Evolutionary conservation across 768 basidiomycete genomes (phyloP), one percentile per base, ranked within the genome.

Genomic region (Galerina marginata): DNA sequence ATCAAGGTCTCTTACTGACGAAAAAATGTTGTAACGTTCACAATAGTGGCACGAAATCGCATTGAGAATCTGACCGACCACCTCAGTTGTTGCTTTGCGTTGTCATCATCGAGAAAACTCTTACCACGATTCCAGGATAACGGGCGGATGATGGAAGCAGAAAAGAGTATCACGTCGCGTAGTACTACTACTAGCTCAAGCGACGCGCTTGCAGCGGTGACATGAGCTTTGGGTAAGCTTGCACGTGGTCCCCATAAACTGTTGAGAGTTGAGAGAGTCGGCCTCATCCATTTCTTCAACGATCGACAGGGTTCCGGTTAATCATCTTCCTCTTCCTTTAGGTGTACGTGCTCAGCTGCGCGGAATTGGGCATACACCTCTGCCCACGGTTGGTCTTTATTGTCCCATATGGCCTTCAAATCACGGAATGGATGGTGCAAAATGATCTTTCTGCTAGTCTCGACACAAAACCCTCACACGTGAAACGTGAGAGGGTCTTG

Each of bases 31-130:
- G 70, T 64, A 5, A 77, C 73, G 54, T 73, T 65, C 14, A 67
- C 64, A 44, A 77, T 66, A 15, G 69, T 67, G 15, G 75, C 72
- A 23, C 75, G 68, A 56, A 77, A 74, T 51, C 74, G 68, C 75
- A 77, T 76, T 11, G 25, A 36, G 14, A 43, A 48, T 16, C 42
- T 46, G 26, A 25, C 25, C 23, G 16, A 38, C n/a, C 4, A 44
- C 20, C 25, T 37, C 36, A 53, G 11, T 45, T 29, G 20, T 39
- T 39, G 20, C 29, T 10, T 3, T 12, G 11, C 9, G 0, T 9
- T 15, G 7, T 33, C 1, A 33, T 33, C 29, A 3, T 51, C 16
- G 42, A 42, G 5, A 25, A 10, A 5, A 9, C 1, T 26, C n/a
- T 14, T 39, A 26, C 51, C 29, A 33, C 29, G 2, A 33, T 33